These are phyloP conservation scores for Musa troglodytarum DNA, from an alignment of 176 grass and related monocot genomes.

Conservation along the genomic window DNA sequence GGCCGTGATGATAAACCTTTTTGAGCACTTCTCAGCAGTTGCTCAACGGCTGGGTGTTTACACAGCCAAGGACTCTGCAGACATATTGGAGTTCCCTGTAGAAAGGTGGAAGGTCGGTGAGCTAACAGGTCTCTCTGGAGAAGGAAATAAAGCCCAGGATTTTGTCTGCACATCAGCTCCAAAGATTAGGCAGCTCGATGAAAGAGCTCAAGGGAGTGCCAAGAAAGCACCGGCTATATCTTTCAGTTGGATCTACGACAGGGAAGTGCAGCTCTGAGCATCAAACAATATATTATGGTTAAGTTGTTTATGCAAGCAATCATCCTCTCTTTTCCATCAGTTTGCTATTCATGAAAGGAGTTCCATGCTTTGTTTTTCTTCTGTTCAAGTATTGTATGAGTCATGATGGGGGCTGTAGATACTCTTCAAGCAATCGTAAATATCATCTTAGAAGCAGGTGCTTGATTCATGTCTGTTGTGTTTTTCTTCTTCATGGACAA, in stretches of 20 bases:
- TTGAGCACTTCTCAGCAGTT: slow-evolving; percentile 7
- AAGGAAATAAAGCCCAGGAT: slow-evolving; percentile 10
- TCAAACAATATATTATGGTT: neutral
- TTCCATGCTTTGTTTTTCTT: neutral
- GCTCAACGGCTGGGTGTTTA: neutral
- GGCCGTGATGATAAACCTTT: slow-evolving; percentile 2
- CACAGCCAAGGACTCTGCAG: slow-evolving; percentile 9
- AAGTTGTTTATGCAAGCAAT: neutral
- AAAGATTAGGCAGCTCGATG: neutral
- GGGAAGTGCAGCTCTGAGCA: slow-evolving; percentile 2
- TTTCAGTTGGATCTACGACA: slow-evolving; percentile 11
- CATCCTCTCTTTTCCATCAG: neutral
- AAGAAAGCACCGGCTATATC: neutral
- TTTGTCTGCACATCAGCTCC: slow-evolving; percentile 6
- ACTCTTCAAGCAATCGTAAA: neutral
- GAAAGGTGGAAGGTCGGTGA: neutral
- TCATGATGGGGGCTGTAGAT: too few species aligned
- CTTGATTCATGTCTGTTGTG: neutral
- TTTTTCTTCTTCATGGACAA: neutral
- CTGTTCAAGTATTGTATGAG: neutral
- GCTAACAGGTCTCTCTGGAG: slow-evolving; percentile 2
- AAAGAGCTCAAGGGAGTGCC: slow-evolving; percentile 12
- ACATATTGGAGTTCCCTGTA: slow-evolving; percentile 10
- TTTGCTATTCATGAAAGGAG: neutral
- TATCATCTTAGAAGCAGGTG: neutral